Percentiles rank a stretch among this genome's conserved stretches.
These are phyloP conservation scores for Moelleriella libera DNA, from an alignment of 2,329 filamentous ascomycete species.

Conservation along the genomic window DNA sequence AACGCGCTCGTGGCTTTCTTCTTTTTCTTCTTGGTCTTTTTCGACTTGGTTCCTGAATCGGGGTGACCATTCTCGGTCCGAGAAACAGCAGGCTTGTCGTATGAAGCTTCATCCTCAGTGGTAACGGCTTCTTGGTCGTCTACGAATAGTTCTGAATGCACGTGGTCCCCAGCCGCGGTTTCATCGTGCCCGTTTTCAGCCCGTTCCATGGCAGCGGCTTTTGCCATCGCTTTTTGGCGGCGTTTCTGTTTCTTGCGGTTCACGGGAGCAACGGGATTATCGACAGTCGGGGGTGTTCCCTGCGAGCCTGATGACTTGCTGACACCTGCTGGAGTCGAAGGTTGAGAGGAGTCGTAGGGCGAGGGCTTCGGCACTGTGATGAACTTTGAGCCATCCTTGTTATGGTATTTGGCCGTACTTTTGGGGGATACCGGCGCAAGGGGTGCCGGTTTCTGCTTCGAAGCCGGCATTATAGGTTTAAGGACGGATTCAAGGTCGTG, in stretches of 20 bases:
- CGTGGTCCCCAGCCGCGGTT: constrained; percentile 14
- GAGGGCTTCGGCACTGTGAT: constrained; percentile 48
- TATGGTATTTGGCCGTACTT: constrained; percentile 47
- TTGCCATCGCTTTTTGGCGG: constrained; percentile 69
- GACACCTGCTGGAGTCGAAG: constrained; percentile 33
- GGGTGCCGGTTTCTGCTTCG: constrained; percentile 33
- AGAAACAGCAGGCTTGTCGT: constrained; percentile 20
- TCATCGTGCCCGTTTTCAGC: constrained; percentile 26
- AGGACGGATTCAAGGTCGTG: neutral
- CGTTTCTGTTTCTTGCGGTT: constrained; percentile 96
- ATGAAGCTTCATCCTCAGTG: constrained; percentile 38
- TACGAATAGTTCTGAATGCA: constrained; percentile 10
- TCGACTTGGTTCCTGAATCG: constrained; percentile 25
- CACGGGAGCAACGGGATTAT: constrained; percentile 34
- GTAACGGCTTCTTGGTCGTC: constrained; percentile 35
- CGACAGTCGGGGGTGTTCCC: constrained; percentile 11
- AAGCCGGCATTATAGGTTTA: constrained; percentile 31
- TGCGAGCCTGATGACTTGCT: constrained; percentile 17
- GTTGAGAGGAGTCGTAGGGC: constrained; percentile 37
- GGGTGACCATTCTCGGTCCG: constrained; percentile 14
- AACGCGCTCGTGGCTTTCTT: constrained; percentile 29
- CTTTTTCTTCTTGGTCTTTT: constrained; percentile 59
- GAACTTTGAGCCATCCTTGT: constrained; percentile 56
- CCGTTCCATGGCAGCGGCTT: constrained; percentile 38
- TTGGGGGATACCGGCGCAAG: constrained; percentile 37